Conservation (phyloP, 78 protist species). For the Tieghemostelium lacteum region DNA sequence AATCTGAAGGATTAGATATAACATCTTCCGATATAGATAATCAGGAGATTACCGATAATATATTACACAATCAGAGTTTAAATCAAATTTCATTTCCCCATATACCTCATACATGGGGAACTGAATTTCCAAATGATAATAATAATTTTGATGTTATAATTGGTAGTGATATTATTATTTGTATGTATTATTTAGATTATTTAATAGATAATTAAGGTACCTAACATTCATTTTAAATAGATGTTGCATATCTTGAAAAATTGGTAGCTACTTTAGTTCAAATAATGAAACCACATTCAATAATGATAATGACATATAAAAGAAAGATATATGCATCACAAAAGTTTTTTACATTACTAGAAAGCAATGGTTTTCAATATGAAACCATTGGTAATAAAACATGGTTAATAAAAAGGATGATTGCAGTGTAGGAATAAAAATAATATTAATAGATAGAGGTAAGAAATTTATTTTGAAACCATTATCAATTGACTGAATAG, state of each 20-base stretch:
- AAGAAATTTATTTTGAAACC: conserved; percentile 29
- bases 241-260: conserved; percentile 51
- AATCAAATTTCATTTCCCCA: conserved; percentile 25
- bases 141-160: conserved; percentile 56
- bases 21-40: conserved; percentile 22
- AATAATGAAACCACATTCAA: conserved; percentile 29
- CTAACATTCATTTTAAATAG: not conserved
- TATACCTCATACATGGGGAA: conserved; percentile 73
- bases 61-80: conserved; percentile 6
- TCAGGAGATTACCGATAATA: conserved; percentile 31
- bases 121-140: conserved; percentile 5
- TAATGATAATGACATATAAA: conserved; percentile 52
- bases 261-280: conserved; percentile 35
- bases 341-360: conserved; percentile 38
- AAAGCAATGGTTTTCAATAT: conserved; percentile 46
- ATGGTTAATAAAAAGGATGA: conserved; percentile 27
- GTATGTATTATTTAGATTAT: conserved; percentile 1
- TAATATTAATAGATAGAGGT: not conserved
- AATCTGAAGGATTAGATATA: conserved; percentile 32
- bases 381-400: conserved; percentile 18
- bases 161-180: conserved; percentile 66
- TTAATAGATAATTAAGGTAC: not conserved
- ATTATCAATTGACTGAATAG: conserved; percentile 40
- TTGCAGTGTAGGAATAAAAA: not conserved
- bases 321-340: conserved; percentile 29